Base-by-base conservation (phyloP, 805 yeast species). In the Tetrapisispora iriomotensis region DNA sequence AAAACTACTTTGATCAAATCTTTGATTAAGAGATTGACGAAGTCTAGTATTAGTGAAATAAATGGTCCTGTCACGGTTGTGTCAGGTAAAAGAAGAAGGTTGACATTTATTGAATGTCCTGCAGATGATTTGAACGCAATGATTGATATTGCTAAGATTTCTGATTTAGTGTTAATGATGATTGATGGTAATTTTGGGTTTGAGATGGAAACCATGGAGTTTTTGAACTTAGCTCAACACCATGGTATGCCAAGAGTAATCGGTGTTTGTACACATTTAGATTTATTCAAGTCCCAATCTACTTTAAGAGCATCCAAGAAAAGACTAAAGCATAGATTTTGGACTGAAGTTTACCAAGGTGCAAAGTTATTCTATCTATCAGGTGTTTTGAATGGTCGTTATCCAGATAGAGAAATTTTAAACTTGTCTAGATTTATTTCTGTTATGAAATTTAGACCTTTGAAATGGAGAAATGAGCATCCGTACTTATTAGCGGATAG, bases 141-240 rank as follows among this genome's bases (percentile, higher is more conserved):
- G 97, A 77, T 88, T 31, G 99, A 92, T 64, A 77, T 92, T 28
- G 95, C 97, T 21, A 92, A 92, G 55, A 78, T 88, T 41, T 95
- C 97, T 0, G 99, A 92, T 62, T 69, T 92, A 45, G 95, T 94
- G 8, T 68, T 92, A 36, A 60, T 92, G 44, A 65, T 92, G 72
- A 77, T 92, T 43, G 99, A 92, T 66, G 97, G 98, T 43, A 92
- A 92, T 60, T 92, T 86, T 59, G 99, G 99, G 7, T 77, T 92
- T 43, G 99, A 92, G 67, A 92, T 92, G 99, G 99, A 92, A 64
- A 92, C 98, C 8, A 94, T 92, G 97, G 99, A 92, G 64, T 92
- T 92, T 56, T 70, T 92, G 46, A 94, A 92, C 55, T 75, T 92
- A 48, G 94, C 96, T 3, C 95, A 92, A 52, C 96, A 90, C 56